Evolutionary conservation across 2,329 filamentous ascomycete species (phyloP).

Genomic region (Pseudogymnoascus sp.): DNA sequence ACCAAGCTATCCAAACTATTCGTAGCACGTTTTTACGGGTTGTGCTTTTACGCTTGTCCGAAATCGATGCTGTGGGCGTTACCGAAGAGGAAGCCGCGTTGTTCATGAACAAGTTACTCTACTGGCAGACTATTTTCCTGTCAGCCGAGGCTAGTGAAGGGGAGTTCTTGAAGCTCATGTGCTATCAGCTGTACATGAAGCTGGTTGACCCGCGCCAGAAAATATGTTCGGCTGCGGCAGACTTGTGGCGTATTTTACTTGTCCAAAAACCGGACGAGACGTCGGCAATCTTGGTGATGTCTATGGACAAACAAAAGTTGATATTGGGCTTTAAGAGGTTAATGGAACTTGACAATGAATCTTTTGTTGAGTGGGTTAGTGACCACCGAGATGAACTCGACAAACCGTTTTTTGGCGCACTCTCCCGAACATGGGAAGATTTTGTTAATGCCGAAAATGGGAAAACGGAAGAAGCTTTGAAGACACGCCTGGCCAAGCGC

Average conservation of each 20-base stretch:
- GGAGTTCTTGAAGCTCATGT: constrained; percentile 77
- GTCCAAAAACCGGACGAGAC: constrained; percentile 89
- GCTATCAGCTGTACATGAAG: constrained; percentile 88
- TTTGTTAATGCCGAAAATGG: constrained; percentile 79
- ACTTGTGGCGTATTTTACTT: constrained; percentile 82
- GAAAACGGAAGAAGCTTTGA: constrained; percentile 67
- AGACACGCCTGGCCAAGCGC: constrained; percentile 60
- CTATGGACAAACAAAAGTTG: constrained; percentile 61
- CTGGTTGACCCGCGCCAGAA: constrained; percentile 60
- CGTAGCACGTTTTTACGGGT: constrained; percentile 70
- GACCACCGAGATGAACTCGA: constrained; percentile 72
- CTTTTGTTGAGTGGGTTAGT: constrained; percentile 84
- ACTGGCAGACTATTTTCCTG: constrained; percentile 91
- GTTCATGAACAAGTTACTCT: constrained; percentile 78
- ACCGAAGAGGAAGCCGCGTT: constrained; percentile 54
- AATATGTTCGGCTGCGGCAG: constrained; percentile 68
- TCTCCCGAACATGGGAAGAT: constrained; percentile 79
- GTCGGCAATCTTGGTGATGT: constrained; percentile 60
- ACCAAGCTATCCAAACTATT: constrained; percentile 68
- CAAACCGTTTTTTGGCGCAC: constrained; percentile 67
- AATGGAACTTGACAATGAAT: constrained; percentile 79
- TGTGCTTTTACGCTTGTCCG: constrained; percentile 72
- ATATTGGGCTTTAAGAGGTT: constrained; percentile 73
- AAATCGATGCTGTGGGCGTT: constrained; percentile 60
- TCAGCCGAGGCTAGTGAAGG: constrained; percentile 68